These are phyloP conservation scores for Heterobasidion parviporum DNA, from an alignment of 1,284 basidiomycete species.

Conservation along the genomic window DNA sequence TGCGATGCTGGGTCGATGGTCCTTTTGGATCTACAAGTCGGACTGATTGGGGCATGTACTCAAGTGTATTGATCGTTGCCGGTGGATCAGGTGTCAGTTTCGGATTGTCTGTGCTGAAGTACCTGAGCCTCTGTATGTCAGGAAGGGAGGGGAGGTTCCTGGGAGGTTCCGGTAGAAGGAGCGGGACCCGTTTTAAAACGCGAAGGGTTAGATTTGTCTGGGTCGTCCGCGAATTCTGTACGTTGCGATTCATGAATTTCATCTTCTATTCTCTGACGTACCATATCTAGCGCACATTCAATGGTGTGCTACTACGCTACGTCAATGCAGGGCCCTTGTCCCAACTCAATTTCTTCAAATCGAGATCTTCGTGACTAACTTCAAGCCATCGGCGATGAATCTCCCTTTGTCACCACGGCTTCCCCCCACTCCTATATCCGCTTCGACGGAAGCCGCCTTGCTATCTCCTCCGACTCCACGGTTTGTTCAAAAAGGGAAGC, in stretches of 20 bases:
- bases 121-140: conserved; percentile 57
- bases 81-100: conserved; percentile 81
- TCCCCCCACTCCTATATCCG: neutral
- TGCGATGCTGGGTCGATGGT: conserved; percentile 67
- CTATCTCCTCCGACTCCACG: conserved; percentile 37
- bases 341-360: conserved; percentile 54
- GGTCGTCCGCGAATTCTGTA: conserved; percentile 78
- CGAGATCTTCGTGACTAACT: conserved; percentile 76
- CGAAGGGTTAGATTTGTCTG: conserved; percentile 73
- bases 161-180: conserved; percentile 34
- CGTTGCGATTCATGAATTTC: conserved; percentile 17
- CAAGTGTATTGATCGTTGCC: conserved; percentile 62
- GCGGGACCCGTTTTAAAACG: conserved; percentile 37
- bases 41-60: conserved; percentile 57
- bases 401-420: conserved; percentile 3
- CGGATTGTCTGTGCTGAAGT: conserved; percentile 66
- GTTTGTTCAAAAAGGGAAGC: conserved; percentile 20
- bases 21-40: conserved; percentile 73
- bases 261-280: neutral
- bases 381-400: conserved; percentile 15
- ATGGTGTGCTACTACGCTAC: conserved; percentile 71
- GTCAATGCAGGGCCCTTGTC: conserved; percentile 61
- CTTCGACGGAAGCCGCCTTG: neutral
- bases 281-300: conserved; percentile 60
- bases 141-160: conserved; percentile 39